Evolutionary conservation across 331 rosid species (phyloP).

Genomic region (Pyrus hybrid): DNA sequence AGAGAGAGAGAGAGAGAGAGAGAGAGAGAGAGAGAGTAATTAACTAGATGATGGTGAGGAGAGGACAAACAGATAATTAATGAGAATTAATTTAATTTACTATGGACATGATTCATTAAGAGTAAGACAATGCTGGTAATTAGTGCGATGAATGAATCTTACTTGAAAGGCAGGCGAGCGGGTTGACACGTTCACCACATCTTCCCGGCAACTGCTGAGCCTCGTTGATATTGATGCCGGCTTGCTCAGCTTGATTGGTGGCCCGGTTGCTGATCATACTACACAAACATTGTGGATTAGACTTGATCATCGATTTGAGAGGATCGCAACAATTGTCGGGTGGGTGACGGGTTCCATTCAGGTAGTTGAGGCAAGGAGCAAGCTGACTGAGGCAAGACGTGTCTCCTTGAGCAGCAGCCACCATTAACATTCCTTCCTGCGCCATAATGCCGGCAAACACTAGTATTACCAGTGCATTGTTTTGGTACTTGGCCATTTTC

Average conservation of each 20-base stretch:
- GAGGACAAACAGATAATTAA: too few species aligned
- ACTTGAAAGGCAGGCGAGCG: constrained; percentile 39
- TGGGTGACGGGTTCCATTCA: constrained; percentile 44
- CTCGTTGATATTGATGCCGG: constrained; percentile 42
- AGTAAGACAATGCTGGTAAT: too few species aligned
- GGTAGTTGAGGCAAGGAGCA: constrained; percentile 44
- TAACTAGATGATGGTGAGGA: too few species aligned
- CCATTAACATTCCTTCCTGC: neutral
- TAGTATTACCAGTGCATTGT: neutral
- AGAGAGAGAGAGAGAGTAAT: too few species aligned
- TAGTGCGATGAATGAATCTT: neutral
- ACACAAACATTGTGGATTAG: constrained; percentile 42
- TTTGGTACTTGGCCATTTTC: too few species aligned
- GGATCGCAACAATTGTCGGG: constrained; percentile 54
- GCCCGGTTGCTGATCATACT: constrained; percentile 42
- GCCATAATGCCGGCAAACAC: neutral
- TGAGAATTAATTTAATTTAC: too few species aligned
- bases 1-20: too few species aligned
- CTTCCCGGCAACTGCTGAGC: constrained; percentile 40
- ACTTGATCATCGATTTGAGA: constrained; percentile 35
- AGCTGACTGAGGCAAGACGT: constrained; percentile 36
- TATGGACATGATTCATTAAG: too few species aligned
- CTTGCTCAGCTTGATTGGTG: constrained; percentile 36
- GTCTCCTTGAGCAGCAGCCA: neutral
- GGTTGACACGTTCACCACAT: constrained; percentile 48